Evolutionary conservation across 345 rosid species (phyloP).

Genomic region (Pistacia vera): DNA sequence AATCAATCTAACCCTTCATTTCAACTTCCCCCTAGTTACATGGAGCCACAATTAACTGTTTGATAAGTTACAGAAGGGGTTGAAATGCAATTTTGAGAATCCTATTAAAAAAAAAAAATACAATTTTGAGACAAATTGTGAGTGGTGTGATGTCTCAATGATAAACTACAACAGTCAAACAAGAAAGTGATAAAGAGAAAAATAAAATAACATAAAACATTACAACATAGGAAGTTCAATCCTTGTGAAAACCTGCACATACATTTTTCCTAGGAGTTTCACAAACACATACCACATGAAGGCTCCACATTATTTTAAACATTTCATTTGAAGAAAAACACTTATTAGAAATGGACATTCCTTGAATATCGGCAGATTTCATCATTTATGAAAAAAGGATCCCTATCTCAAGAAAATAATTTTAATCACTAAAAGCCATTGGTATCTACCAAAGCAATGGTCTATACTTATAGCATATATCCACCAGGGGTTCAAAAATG

Average conservation of each 20-base stretch:
- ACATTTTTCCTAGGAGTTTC: neutral
- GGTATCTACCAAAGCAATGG: neutral
- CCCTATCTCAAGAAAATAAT: neutral
- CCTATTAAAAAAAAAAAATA: neutral
- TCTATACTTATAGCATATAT: neutral
- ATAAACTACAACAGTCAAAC: neutral
- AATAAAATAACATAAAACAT: neutral
- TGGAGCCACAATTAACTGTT: neutral
- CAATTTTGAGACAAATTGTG: neutral
- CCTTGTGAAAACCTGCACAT: neutral
- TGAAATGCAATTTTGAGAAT: neutral
- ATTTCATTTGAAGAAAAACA: neutral
- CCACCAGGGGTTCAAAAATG: neutral
- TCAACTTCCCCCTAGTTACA: neutral
- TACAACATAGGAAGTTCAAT: neutral
- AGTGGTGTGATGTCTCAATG: neutral
- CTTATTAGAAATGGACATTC: neutral
- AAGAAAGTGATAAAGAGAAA: neutral
- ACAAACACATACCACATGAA: neutral
- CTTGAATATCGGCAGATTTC: neutral
- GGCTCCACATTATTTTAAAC: neutral
- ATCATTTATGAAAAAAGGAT: neutral
- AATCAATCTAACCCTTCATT: slow-evolving; percentile 8
- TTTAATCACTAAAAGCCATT: neutral
- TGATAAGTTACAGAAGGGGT: neutral